Base-by-base conservation (phyloP, 1,284 basidiomycete species). In the Tylopilus microsporus region DNA sequence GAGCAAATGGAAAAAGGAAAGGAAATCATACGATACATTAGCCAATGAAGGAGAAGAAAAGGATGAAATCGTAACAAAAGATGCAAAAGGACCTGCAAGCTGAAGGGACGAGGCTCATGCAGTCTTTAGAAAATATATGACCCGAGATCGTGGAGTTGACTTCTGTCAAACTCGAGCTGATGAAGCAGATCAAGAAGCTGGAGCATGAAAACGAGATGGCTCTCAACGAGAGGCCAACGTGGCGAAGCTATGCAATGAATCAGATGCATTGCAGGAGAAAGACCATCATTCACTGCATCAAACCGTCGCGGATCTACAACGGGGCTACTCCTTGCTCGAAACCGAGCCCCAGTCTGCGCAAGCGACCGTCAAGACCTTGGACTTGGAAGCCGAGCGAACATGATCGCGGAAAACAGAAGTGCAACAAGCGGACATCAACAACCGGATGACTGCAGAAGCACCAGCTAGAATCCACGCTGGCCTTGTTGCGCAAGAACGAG, bases 111-210 rank as follows among this genome's bases (percentile, higher is more conserved):
- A 79, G 77, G 52, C 78, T 92, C 36, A 82, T 92, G 83, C 81
- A 79, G 41, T 85, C 86, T n/a, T 73, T 92, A 56, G 85, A 91
- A 61, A 89, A 92, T 73, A 87, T 91, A 84, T 81, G 87, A n/a
- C 83, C 88, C 34, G 91, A 91, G 76, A 84, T 90, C 62, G 84
- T 91, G 15, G 86, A 91, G 70, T 76, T 92, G 53, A 90, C 86
- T 2, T 81, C 84, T 53, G 78, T 75, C 56, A 90, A 88, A 68
- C 72, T 87, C 15, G 81, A 87, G 59, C 76, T 91, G 19, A 78
- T 78, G 53, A 88, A 91, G 61, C 81, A 81, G 62, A 74, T 84
- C 49, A 82, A 82, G 57, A 70, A 73, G 56, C 72, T 89, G 56
- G 78, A 85, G 60, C 76, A 78, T 55, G 75, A 78, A 13, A 65